Percentiles rank a stretch among this genome's conserved stretches.
phyloP scores from a whole-genome alignment of 345 rosid species.

The Jatropha curcas region DNA sequence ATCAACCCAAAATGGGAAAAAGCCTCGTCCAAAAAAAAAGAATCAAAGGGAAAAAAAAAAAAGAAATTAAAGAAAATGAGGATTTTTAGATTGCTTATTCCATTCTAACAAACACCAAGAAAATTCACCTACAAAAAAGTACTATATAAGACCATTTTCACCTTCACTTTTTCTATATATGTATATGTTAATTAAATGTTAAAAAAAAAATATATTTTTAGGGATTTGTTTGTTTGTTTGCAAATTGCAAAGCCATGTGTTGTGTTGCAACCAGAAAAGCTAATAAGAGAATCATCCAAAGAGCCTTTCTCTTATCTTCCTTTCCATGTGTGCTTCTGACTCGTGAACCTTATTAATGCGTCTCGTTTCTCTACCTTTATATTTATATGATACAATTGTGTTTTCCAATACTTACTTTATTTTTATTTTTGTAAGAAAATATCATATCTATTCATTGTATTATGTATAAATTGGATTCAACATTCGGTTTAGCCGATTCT shows the following conservation, averaged over 20 bases:
- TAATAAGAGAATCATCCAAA: too few relatives aligned
- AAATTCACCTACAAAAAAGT: too few relatives aligned
- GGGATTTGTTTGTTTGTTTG: neutral
- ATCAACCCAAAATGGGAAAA: slow-evolving; percentile 26
- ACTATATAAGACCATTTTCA: too few relatives aligned
- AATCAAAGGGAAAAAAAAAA: neutral
- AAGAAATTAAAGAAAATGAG: neutral
- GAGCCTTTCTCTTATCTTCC: too few relatives aligned
- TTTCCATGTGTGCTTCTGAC: slow-evolving; percentile 35
- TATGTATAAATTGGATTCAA: too few relatives aligned
- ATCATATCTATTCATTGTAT: too few relatives aligned
- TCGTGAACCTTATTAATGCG: slow-evolving; percentile 35
- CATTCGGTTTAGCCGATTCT: too few relatives aligned
- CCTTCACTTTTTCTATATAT: too few relatives aligned
- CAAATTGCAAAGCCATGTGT: neutral
- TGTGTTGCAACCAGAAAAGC: too few relatives aligned
- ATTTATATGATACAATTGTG: too few relatives aligned
- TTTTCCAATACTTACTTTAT: neutral
- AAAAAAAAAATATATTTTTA: neutral
- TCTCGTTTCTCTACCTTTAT: slow-evolving; percentile 27
- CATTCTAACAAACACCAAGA: too few relatives aligned
- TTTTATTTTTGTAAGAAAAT: too few relatives aligned
- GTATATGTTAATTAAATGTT: neutral
- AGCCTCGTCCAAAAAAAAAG: slow-evolving; percentile 18
- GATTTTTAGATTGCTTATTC: slow-evolving; percentile 8